Evolutionary conservation across 1,284 basidiomycete species (phyloP), one percentile per base, ranked within the genome.

Genomic region (Ceratobasidium sp.): DNA sequence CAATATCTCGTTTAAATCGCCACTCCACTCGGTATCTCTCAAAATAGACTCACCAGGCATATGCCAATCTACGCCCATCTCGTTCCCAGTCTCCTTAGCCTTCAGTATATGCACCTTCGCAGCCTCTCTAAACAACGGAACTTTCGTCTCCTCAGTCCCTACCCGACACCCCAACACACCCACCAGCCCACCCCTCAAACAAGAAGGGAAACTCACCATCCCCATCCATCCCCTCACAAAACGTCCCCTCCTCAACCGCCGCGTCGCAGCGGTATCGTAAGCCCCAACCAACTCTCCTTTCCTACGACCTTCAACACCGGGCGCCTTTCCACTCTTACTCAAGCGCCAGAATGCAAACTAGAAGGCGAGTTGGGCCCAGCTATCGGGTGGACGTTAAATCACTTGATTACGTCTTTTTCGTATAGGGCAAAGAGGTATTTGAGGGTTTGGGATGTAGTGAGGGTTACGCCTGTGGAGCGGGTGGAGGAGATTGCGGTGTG

Each of bases 321-420:
- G 75, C 2, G 63, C 57, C 27, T 54, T 47, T 75, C 74, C 64
- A 73, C 79, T 77, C 64, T 81, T 79, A 72, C 76, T 79, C 66
- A 95, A 85, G 7, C 94, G 88, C 76, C 85, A 89, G 81, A 95
- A 95, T 5, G 95, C 95, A 60, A 97, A 85, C 82, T 97, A 96
- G 75, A 97, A 87, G 78, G 93, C 84, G 89, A 97, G 91, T 84
- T 97, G 96, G 36, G 92, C 90, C 94, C 95, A 97, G n/a, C 92
- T 93, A 81, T 97, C 96, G 0, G 95, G 95, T 24, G 92, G 29
- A 93, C 89, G 60, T 92, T 91, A 80, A 93, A 94, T 66, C 86
- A 84, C 86, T 97, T 97, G 85, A 97, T 93, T n/a, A 89, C 89
- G 45, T 88, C 88, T 83, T 97, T 97, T 27, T 95, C 96, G 79